Evolutionary conservation across 805 yeast genomes (phyloP), one percentile per base, ranked within the genome.

Genomic region (Candida berthetii): DNA sequence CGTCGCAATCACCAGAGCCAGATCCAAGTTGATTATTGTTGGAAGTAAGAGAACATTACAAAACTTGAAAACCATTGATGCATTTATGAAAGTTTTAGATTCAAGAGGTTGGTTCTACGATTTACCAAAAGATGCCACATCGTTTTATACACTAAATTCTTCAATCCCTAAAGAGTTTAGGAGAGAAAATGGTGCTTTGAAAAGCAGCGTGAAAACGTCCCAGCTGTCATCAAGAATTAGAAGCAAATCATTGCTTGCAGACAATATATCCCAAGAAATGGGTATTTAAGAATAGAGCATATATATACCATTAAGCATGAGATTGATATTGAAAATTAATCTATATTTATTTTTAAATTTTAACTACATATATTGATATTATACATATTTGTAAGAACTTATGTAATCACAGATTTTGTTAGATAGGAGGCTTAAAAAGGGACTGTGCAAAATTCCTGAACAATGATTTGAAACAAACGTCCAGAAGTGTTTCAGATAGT

Each of bases 1-100:
- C 61, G 99, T 93, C 29, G 95, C 97, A 0, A 82, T 93, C 57
- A 93, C 98, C 0, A 71, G 99, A 47, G 91, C 99, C 0, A 80
- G 78, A 56, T 74, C 84, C 17, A 93, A 93, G 60, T 71, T 95
- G 35, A 74, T 93, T 14, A 77, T 93, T 15, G 65, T 93, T 31
- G 99, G 99, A 0, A 86, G 96, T 2, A 71, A 69, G 41, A 64
- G 66, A 9, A 85, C 96, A 0, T 62, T 88, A 48, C 60, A 65
- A 24, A 66, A 64, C 20, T 72, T 73, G 33, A 68, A 66, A 3
- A 72, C 80, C 10, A 68, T 84, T 37, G 70, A 72, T 39, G 75
- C 74, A 11, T 84, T 89, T 49, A 69, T 88, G 58, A 64, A 71
- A 3, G 60, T 87, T 18, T 60, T 87, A 11, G 69, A 74, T 35